These are phyloP conservation scores for Colletotrichum orchidophilum DNA, from an alignment of 2,329 filamentous ascomycete genomes.

Conservation along the genomic window DNA sequence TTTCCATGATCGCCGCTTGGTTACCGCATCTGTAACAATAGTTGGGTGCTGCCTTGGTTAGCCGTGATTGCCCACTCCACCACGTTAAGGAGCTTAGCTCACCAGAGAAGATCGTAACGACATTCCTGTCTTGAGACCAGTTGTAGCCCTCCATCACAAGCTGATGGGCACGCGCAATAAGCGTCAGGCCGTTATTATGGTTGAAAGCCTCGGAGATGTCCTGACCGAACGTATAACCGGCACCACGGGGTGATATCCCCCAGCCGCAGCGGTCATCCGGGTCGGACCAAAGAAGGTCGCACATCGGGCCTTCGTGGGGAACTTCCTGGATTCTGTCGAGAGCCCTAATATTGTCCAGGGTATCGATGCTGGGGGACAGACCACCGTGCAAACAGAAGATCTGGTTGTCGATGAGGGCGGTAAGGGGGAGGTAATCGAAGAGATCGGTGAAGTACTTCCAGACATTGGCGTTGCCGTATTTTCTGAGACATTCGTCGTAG, in stretches of 20 bases:
- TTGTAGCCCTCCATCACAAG: slow-evolving; percentile 99
- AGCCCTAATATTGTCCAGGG: slow-evolving; percentile 92
- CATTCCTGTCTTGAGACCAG: slow-evolving; percentile 98
- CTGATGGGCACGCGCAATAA: slow-evolving; percentile 96
- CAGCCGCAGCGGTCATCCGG: slow-evolving; percentile 96
- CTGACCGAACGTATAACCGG: slow-evolving; percentile 94
- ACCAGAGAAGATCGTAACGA: slow-evolving; percentile 99
- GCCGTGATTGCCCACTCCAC: slow-evolving; percentile 39
- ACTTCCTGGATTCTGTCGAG: slow-evolving; percentile 98
- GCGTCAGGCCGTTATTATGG: slow-evolving; percentile 96
- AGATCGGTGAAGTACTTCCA: slow-evolving; percentile 99
- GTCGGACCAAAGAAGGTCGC: slow-evolving; percentile 97
- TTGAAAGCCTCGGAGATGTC: slow-evolving; percentile 99
- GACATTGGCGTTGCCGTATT: slow-evolving; percentile 98
- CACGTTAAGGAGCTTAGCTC: slow-evolving; percentile 40
- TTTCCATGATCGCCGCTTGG: slow-evolving; percentile 99
- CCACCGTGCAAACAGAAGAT: slow-evolving; percentile 99
- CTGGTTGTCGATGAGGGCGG: slow-evolving; percentile 97
- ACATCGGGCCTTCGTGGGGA: slow-evolving; percentile 97
- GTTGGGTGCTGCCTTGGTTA: slow-evolving; percentile 70
- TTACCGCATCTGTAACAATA: slow-evolving; percentile 99
- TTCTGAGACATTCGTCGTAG: slow-evolving; percentile 98
- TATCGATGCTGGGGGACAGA: slow-evolving; percentile 94
- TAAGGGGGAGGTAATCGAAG: slow-evolving; percentile 97
- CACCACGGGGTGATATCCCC: slow-evolving; percentile 94